Percentiles rank a stretch among this genome's conserved stretches.
phyloP scores from a whole-genome alignment of 345 rosid genomes.

The Lepidium africanum region DNA sequence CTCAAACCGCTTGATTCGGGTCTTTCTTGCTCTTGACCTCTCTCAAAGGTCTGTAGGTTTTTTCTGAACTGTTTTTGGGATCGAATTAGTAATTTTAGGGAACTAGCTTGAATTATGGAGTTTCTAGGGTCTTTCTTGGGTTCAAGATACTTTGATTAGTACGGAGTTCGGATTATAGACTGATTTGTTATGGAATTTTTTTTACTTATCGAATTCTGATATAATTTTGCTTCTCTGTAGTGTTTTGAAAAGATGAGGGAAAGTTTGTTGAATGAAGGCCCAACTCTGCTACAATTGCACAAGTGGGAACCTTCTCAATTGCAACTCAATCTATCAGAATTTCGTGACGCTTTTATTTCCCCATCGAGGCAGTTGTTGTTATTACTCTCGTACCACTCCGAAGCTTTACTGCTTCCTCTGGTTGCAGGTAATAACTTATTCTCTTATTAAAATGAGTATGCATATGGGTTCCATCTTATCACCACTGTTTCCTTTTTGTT shows the following conservation, averaged over 20 bases:
- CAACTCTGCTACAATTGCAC: conserved; percentile 62
- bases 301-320: conserved; percentile 64
- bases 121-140: neutral
- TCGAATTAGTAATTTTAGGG: conserved; percentile 11
- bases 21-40: conserved; percentile 6
- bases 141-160: conserved; percentile 10
- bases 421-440: conserved; percentile 37
- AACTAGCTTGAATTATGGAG: conserved; percentile 1
- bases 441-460: neutral
- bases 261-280: conserved; percentile 40
- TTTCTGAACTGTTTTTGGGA: neutral
- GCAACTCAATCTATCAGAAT: conserved; percentile 62
- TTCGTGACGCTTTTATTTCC: conserved; percentile 82
- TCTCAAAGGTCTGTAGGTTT: conserved; percentile 2
- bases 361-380: conserved; percentile 66
- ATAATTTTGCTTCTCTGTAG: conserved; percentile 10
- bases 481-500: neutral
- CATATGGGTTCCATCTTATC: neutral
- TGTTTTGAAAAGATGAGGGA: conserved; percentile 42
- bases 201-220: neutral
- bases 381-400: conserved; percentile 60
- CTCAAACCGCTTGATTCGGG: conserved; percentile 1
- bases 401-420: conserved; percentile 75
- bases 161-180: neutral
- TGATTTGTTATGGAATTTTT: neutral